Conservation (phyloP, 2,329 filamentous ascomycete species). For the Fusarium equiseti region DNA sequence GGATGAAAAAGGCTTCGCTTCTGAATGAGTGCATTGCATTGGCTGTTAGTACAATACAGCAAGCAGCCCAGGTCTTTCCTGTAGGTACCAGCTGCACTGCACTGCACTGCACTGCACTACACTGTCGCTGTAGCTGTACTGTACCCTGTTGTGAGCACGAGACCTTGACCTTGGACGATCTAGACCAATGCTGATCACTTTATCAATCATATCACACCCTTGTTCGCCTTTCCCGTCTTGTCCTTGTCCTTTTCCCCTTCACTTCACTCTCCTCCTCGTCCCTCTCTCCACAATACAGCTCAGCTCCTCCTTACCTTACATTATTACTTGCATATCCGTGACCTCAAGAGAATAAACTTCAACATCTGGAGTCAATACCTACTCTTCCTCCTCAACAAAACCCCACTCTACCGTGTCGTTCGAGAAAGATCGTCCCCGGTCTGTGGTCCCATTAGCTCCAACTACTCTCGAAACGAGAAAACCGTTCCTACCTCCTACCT, state of each 20-base stretch:
- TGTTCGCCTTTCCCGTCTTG: not conserved
- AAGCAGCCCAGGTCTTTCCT: not conserved
- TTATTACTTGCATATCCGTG: not conserved
- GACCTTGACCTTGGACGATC: conserved; percentile 28
- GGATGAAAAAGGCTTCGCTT: not conserved
- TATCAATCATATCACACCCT: conserved; percentile 25
- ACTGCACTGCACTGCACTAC: not conserved
- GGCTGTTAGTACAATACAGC: not conserved
- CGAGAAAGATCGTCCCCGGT: conserved; percentile 29
- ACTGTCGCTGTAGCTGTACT: not conserved
- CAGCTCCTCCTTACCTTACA: not conserved
- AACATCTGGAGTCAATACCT: not conserved
- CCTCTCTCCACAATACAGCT: conserved; percentile 4
- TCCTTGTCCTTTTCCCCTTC: not conserved
- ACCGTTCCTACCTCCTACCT: conserved; percentile 7
- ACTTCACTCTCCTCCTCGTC: not conserved
- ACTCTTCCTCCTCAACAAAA: not conserved
- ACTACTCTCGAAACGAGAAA: conserved; percentile 18
- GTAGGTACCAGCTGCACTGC: not conserved
- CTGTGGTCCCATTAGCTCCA: conserved; percentile 30
- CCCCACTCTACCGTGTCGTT: not conserved
- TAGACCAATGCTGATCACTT: conserved; percentile 33
- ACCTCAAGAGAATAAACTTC: not conserved
- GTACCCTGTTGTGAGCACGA: conserved; percentile 26
- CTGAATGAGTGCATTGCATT: not conserved